These are phyloP conservation scores for Colletotrichum sp. DNA, from an alignment of 2,329 filamentous ascomycete genomes.

Conservation along the genomic window DNA sequence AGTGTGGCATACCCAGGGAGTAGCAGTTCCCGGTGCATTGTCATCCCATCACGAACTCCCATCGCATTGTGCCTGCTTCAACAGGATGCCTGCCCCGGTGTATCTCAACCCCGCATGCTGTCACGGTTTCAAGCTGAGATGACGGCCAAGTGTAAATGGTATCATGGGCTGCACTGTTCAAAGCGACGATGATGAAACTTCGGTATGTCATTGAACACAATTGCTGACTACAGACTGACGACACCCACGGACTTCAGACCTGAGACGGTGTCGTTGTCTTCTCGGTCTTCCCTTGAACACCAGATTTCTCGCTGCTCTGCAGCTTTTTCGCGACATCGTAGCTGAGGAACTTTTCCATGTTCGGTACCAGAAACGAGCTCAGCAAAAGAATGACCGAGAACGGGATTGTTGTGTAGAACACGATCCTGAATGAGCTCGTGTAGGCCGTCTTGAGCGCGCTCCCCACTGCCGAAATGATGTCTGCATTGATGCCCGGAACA, in stretches of 20 bases:
- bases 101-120: not conserved
- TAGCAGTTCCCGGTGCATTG: not conserved
- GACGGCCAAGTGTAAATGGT: not conserved
- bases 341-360: conserved; percentile 47
- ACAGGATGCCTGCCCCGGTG: not conserved
- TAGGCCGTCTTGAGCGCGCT: conserved; percentile 44
- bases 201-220: not conserved
- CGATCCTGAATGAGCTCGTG: conserved; percentile 44
- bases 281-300: not conserved
- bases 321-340: conserved; percentile 49
- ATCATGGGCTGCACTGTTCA: not conserved
- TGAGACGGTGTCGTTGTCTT: not conserved
- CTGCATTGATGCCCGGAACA: conserved; percentile 37
- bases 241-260: not conserved
- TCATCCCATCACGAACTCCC: not conserved
- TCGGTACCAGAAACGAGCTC: conserved; percentile 40
- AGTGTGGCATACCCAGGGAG: not conserved
- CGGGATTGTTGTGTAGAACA: conserved; percentile 45
- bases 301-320: conserved; percentile 26
- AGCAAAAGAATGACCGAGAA: conserved; percentile 43
- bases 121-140: not conserved
- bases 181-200: not conserved
- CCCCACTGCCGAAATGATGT: conserved; percentile 36
- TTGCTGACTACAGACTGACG: not conserved
- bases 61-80: not conserved